These are phyloP conservation scores for Bimuria novae-zelandiae DNA, from an alignment of 2,329 filamentous ascomycete species.

Conservation along the genomic window DNA sequence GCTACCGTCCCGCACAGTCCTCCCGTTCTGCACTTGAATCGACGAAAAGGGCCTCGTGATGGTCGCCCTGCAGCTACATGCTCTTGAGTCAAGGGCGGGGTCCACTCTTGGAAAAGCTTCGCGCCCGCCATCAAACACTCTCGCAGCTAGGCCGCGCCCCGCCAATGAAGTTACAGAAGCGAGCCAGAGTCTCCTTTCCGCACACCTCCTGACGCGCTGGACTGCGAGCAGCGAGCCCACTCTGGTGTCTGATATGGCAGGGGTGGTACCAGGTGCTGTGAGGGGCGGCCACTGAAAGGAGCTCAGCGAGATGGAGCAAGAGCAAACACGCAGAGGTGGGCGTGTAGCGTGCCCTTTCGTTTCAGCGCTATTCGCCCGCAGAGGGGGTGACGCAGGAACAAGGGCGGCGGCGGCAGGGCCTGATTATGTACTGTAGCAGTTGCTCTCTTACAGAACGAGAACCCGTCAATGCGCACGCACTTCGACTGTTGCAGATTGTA, in stretches of 20 bases:
- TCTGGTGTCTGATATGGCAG: slow-evolving; percentile 7
- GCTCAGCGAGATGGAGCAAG: neutral
- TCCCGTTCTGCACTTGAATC: slow-evolving; percentile 10
- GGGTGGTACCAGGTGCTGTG: no score
- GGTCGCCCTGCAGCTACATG: slow-evolving; percentile 12
- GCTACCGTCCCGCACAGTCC: slow-evolving; percentile 15
- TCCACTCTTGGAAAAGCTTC: slow-evolving; percentile 16
- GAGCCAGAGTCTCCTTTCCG: slow-evolving; percentile 6
- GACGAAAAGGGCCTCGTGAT: slow-evolving; percentile 4
- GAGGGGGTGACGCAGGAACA: slow-evolving; percentile 5
- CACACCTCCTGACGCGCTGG: slow-evolving; percentile 19
- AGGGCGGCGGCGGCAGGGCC: slow-evolving; percentile 4
- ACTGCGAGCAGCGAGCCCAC: neutral
- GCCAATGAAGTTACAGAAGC: slow-evolving; percentile 3
- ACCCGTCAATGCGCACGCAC: slow-evolving; percentile 22
- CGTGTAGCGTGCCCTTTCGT: slow-evolving; percentile 6
- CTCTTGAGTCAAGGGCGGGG: no score
- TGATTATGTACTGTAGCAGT: neutral
- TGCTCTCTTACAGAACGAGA: no score
- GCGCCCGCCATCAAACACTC: slow-evolving; percentile 10
- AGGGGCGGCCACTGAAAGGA: neutral
- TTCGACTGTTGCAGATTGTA: slow-evolving; percentile 18
- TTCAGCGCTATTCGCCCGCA: no score
- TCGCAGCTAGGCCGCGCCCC: slow-evolving; percentile 6
- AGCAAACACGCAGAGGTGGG: slow-evolving; percentile 3